Base-by-base conservation (phyloP, 257 asterid genomes). In the Salvia rosmarinus region DNA sequence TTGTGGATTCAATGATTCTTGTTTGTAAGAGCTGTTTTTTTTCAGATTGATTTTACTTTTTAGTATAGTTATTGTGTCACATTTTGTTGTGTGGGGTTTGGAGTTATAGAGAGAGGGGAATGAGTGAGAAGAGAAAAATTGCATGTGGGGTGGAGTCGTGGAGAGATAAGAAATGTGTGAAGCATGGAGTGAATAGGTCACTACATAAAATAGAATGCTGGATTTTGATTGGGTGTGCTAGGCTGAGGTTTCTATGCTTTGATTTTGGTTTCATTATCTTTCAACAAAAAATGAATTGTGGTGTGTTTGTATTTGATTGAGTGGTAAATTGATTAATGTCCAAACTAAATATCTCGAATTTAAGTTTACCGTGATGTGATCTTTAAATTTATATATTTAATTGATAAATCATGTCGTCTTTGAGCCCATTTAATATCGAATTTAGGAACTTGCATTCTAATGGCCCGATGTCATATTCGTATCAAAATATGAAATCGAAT, bases 91-190 rank as follows among this genome's bases (percentile, higher is more conserved):
- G 19, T n/a, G 54, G 16, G 23, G 49, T 13, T 9, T 6, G 43
- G 54, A 7, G 40, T 44, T 17, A 42, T 1, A 55, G 65, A 6
- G 35, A 32, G 40, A 13, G 37, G 5, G 19, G 70, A 13, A 21
- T 46, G 74, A 40, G 68, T 13, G 64, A 25, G 66, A 56, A 68
- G 73, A 28, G 67, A 40, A 63, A 17, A 64, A 34, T 25, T 75
- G 75, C 13, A 68, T 61, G 82, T 64, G 80, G 71, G 52, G 70
- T 74, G 59, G 73, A 13, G n/a, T n/a, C n/a, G 35, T 28, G 28
- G 73, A 13, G 80, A 69, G 97, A 89, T 89, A 87, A 87, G 96
- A 81, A 81, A 83, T 71, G 87, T 79, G 95, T 85, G 95, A 67
- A 77, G 85, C 68, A 59, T 43, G 87, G 71, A 78, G 74, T 68